phyloP scores from a whole-genome alignment of 768 basidiomycete genomes.

The Harrya chromipes region DNA sequence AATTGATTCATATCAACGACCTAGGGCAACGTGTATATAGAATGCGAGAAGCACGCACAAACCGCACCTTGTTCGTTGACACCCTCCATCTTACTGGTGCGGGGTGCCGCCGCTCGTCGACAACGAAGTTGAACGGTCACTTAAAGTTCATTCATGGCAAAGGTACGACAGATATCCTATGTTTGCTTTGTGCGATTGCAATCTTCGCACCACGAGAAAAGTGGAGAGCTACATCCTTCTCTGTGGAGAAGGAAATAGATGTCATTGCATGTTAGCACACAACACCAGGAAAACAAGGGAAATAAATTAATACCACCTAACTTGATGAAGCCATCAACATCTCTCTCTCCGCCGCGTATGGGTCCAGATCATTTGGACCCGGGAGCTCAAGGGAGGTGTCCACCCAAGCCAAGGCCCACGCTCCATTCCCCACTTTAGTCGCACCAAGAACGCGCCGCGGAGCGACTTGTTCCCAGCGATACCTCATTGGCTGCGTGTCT shows the following conservation, averaged over 20 bases:
- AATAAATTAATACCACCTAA: slow-evolving; percentile 1
- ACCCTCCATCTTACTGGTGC: too few relatives aligned
- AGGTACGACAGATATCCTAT: too few relatives aligned
- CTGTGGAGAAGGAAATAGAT: neutral
- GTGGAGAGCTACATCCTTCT: neutral
- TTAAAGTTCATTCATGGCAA: too few relatives aligned
- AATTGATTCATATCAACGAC: too few relatives aligned
- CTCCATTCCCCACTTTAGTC: slow-evolving; percentile 70
- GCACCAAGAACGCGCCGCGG: slow-evolving; percentile 60
- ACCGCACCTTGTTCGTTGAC: too few relatives aligned
- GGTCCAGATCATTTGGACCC: slow-evolving; percentile 20
- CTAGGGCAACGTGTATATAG: too few relatives aligned
- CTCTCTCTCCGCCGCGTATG: slow-evolving; percentile 19
- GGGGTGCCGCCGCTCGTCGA: too few relatives aligned
- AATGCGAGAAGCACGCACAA: too few relatives aligned
- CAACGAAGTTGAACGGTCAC: too few relatives aligned
- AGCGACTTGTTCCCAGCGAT: slow-evolving; percentile 57
- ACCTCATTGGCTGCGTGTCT: slow-evolving; percentile 72
- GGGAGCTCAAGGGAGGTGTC: slow-evolving; percentile 49
- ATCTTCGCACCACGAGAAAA: too few relatives aligned
- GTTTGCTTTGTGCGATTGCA: too few relatives aligned
- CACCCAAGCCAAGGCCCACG: slow-evolving; percentile 80
- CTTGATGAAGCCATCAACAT: slow-evolving; percentile 10
- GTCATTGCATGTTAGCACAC: slow-evolving; percentile 1
- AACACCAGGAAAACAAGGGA: neutral